Conservation (phyloP, 345 rosid genomes). For the Arabidopsis arenosa region DNA sequence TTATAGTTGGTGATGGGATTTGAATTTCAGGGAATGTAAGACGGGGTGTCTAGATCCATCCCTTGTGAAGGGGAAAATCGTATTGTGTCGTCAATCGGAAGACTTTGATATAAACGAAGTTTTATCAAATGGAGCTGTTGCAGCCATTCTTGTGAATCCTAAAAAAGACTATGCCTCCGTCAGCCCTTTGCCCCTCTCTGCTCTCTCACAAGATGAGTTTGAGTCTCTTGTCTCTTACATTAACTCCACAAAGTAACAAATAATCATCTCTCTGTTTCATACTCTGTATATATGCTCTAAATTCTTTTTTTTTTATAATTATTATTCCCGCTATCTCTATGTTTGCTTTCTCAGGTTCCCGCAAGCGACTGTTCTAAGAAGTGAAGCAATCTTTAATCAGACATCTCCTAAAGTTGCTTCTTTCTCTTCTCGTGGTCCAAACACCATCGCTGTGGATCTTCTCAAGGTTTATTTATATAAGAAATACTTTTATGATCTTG, state of each 20-base stretch:
- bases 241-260: slow-evolving; percentile 33
- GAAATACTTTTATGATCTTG: neutral
- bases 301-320: neutral
- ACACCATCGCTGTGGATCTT: slow-evolving; percentile 5
- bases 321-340: too few species aligned
- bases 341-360: slow-evolving; percentile 20
- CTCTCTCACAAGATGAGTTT: neutral
- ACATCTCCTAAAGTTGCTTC: slow-evolving; percentile 39
- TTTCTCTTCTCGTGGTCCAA: slow-evolving; percentile 48
- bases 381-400: slow-evolving; percentile 25
- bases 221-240: slow-evolving; percentile 30
- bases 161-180: neutral
- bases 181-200: slow-evolving; percentile 27
- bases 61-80: slow-evolving; percentile 22
- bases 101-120: neutral
- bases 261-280: slow-evolving; percentile 9
- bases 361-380: slow-evolving; percentile 26
- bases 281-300: neutral
- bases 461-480: slow-evolving; percentile 19
- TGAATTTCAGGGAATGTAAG: slow-evolving; percentile 28
- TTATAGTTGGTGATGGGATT: neutral
- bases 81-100: neutral
- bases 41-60: neutral
- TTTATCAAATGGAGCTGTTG: slow-evolving; percentile 34
- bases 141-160: slow-evolving; percentile 3